phyloP scores from a whole-genome alignment of 805 yeast genomes.

The Candida chilensis region DNA sequence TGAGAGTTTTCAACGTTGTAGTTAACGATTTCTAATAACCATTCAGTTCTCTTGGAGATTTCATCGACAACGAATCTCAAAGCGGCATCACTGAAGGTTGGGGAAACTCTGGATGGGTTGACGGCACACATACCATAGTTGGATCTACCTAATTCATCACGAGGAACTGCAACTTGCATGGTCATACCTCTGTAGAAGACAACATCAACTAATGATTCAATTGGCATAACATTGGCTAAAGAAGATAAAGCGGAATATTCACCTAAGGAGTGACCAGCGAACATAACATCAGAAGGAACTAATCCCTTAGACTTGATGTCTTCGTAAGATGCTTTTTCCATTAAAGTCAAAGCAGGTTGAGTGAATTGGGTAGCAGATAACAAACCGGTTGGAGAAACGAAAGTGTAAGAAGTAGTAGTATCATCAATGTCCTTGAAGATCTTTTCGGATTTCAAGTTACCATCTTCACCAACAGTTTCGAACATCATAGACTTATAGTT shows the following conservation, averaged over 20 bases:
- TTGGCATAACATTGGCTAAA: slow-evolving; percentile 97
- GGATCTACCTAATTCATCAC: slow-evolving; percentile 91
- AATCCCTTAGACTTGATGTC: slow-evolving; percentile 95
- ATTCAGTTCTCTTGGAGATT: slow-evolving; percentile 72
- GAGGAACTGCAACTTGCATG: slow-evolving; percentile 99
- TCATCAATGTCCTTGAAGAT: slow-evolving; percentile 89
- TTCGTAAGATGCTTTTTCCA: slow-evolving; percentile 99
- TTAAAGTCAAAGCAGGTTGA: slow-evolving; percentile 96
- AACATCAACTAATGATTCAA: slow-evolving; percentile 93
- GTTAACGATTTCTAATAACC: slow-evolving; percentile 97
- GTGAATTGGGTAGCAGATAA: slow-evolving; percentile 98
- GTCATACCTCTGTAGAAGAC: slow-evolving; percentile 99
- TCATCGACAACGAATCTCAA: slow-evolving; percentile 89
- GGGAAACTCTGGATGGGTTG: slow-evolving; percentile 87
- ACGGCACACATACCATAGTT: slow-evolving; percentile 99
- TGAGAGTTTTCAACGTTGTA: slow-evolving; percentile 97
- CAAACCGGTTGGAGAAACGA: slow-evolving; percentile 89
- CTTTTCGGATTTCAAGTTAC: slow-evolving; percentile 80
- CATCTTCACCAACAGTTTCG: slow-evolving; percentile 84
- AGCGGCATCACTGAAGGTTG: slow-evolving; percentile 88
- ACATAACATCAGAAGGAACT: slow-evolving; percentile 86
- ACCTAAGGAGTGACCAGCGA: slow-evolving; percentile 99
- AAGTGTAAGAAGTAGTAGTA: slow-evolving; percentile 75
- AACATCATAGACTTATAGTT: slow-evolving; percentile 96
- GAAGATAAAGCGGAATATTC: slow-evolving; percentile 98